phyloP scores from a whole-genome alignment of 164 flowering plant species.

The Dillenia turbinata region DNA sequence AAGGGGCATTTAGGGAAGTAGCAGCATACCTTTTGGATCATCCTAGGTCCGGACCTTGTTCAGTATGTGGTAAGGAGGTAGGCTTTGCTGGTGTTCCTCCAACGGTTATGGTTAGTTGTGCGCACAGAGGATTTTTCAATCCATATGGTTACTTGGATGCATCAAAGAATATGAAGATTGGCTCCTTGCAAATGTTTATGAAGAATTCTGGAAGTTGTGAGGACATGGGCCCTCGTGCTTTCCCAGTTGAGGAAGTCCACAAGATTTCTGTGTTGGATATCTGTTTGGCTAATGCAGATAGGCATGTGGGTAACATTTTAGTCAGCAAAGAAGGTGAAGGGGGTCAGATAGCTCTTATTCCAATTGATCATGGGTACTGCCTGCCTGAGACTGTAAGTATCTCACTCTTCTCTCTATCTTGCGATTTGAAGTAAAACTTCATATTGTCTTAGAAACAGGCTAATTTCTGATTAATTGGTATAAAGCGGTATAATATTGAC shows the following conservation, averaged over 20 bases:
- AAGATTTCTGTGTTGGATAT: constrained; percentile 75
- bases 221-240: constrained; percentile 69
- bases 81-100: constrained; percentile 84
- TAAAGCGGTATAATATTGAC: too few species aligned
- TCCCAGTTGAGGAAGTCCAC: constrained; percentile 75
- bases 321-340: constrained; percentile 36
- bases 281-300: constrained; percentile 74
- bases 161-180: constrained; percentile 40
- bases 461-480: too few species aligned
- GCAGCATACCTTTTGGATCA: constrained; percentile 76
- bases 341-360: constrained; percentile 48
- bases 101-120: constrained; percentile 54
- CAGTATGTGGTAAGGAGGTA: constrained; percentile 16
- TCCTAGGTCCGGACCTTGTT: constrained; percentile 47
- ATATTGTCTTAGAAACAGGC: too few species aligned
- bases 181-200: constrained; percentile 75
- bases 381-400: constrained; percentile 64
- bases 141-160: constrained; percentile 39
- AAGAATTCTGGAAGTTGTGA: constrained; percentile 71
- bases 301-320: constrained; percentile 80
- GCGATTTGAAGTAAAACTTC: too few species aligned
- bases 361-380: constrained; percentile 92
- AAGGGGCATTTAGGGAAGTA: constrained; percentile 77
- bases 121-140: constrained; percentile 58
- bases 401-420: not conserved